phyloP scores from a whole-genome alignment of 179 eudicot genomes.

The Carnegiea gigantea region DNA sequence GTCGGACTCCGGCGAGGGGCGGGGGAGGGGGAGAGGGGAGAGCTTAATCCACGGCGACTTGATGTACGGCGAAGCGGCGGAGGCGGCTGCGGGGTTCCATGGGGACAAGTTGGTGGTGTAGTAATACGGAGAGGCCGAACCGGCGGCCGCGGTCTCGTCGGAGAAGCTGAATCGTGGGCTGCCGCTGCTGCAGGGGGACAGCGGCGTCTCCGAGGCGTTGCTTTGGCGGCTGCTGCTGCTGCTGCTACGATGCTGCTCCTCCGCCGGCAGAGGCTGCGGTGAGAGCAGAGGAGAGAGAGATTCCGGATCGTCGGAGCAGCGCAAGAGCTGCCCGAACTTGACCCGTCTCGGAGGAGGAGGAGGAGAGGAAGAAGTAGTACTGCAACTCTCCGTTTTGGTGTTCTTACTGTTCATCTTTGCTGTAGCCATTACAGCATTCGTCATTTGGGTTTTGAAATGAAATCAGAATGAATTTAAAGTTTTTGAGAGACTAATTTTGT shows the following conservation, averaged over 20 bases:
- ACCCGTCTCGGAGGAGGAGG: slow-evolving; percentile 6
- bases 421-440: slow-evolving; percentile 6
- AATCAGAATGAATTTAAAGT: no score
- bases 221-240: slow-evolving; percentile 14
- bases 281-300: slow-evolving; percentile 7
- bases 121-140: background rate
- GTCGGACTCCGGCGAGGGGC: slow-evolving; percentile 12
- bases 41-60: slow-evolving; percentile 51
- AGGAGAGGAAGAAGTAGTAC: background rate
- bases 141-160: background rate
- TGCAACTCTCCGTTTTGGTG: slow-evolving; percentile 3
- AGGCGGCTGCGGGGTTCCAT: slow-evolving; percentile 2
- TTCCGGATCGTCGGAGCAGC: background rate
- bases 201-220: slow-evolving; percentile 23
- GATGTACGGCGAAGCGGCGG: slow-evolving; percentile 29
- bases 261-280: background rate
- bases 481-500: background rate
- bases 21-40: slow-evolving; percentile 25
- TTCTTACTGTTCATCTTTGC: background rate
- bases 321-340: slow-evolving; percentile 29
- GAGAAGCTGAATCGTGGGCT: slow-evolving; percentile 26
- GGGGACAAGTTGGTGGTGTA: slow-evolving; percentile 20
- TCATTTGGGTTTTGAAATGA: background rate
- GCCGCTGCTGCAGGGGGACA: slow-evolving; percentile 3
- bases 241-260: background rate